A percentile compares a stretch with the other conserved stretches of the same genome.
Evolutionary conservation across 1,139 yeast genomes (phyloP).

Genomic region (Hyphopichia fennica): DNA sequence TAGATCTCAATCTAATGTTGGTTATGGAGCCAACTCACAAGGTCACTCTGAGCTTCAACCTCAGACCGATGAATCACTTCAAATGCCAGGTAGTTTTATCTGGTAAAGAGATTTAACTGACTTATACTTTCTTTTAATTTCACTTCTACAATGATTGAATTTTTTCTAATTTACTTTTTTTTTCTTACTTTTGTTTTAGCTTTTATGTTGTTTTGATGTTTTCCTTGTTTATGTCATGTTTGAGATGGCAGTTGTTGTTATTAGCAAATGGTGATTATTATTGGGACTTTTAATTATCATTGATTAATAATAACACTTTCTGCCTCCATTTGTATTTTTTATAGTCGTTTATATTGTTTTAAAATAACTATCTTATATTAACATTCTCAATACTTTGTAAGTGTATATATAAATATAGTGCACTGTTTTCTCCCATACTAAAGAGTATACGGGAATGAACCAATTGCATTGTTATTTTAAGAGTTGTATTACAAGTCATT

Average conservation of each 20-base stretch:
- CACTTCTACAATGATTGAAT: neutral
- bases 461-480: no score
- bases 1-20: neutral
- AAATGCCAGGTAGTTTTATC: conserved; percentile 18
- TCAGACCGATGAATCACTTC: conserved; percentile 7
- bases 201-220: conserved; percentile 1
- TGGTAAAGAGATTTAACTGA: neutral
- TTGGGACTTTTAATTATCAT: conserved; percentile 1
- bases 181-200: neutral
- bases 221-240: neutral
- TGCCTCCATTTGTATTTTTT: neutral
- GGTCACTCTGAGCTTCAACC: neutral
- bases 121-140: neutral
- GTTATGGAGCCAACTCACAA: neutral
- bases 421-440: no score
- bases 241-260: neutral
- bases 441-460: no score
- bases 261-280: neutral
- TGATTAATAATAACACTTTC: neutral
- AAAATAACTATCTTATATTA: no score
- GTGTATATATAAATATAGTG: no score
- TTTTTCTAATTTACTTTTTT: no score
- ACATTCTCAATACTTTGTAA: no score
- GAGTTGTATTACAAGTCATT: no score
- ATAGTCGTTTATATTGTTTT: neutral